phyloP scores from a whole-genome alignment of 495 filamentous ascomycete genomes.

The Penicillium crystallinum region DNA sequence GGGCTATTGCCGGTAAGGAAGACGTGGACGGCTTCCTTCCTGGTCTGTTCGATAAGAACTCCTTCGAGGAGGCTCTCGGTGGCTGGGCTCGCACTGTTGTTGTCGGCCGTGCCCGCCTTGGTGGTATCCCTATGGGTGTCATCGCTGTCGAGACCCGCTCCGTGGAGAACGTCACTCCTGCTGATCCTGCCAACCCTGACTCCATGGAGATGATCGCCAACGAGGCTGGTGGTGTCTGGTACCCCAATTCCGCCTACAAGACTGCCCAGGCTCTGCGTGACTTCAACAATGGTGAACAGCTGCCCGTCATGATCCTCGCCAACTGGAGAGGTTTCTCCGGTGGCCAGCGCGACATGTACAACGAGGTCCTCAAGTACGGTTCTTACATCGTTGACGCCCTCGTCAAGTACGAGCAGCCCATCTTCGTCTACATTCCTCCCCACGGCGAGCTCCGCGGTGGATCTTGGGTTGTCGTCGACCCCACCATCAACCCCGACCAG shows the following conservation, averaged over 20 bases:
- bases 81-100: constrained; percentile 97
- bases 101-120: constrained; percentile 91
- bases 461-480: constrained; percentile 98
- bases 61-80: constrained; percentile 93
- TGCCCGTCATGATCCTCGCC: constrained; percentile 96
- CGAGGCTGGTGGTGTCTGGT: constrained; percentile 98
- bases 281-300: constrained; percentile 98
- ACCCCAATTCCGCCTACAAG: constrained; percentile 99
- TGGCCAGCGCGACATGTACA: constrained; percentile 99
- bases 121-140: constrained; percentile 97
- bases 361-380: constrained; percentile 98
- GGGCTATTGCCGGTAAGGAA: constrained; percentile 86
- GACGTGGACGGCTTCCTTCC: constrained; percentile 81
- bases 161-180: constrained; percentile 93
- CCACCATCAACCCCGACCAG: constrained; percentile 89
- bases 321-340: constrained; percentile 99
- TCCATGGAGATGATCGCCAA: constrained; percentile 89
- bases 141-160: constrained; percentile 95
- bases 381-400: constrained; percentile 98
- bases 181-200: constrained; percentile 97
- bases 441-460: constrained; percentile 96
- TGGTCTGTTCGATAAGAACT: constrained; percentile 93
- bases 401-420: constrained; percentile 96
- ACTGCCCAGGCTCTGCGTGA: constrained; percentile 97
- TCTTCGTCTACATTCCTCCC: constrained; percentile 98